Base-by-base conservation (phyloP, 441 rosid species). In the Brassica hybrid region DNA sequence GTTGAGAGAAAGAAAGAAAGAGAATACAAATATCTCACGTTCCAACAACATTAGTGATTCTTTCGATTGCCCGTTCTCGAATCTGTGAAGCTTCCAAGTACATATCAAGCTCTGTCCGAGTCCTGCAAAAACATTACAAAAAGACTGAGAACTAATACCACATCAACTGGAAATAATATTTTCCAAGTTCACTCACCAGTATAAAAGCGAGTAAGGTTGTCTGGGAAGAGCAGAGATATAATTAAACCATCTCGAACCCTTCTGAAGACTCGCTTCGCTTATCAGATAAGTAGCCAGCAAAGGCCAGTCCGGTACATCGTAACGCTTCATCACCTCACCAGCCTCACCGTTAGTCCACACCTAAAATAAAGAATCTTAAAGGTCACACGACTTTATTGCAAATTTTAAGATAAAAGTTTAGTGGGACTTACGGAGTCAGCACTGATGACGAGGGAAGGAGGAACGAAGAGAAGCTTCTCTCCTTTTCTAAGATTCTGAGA, bases 291-390 rank as follows among this genome's bases (percentile, higher is more conserved):
- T 92, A 1, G 98, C 98, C 11, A 96, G 86, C 78, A 91, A 82
- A 21, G 99, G 98, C 98, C 99, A 96, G 86, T 96, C 97, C 9
- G 98, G 99, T n/a, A 96, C 97, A 38, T 89, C 91, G 56, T 87
- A 85, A 74, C 81, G 83, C 75, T 91, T 91, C 70, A 96, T 76
- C 71, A 90, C 89, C 75, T 88, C 77, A 30, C 99, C 97, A 19
- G 91, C 92, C 83, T 92, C 91, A 4, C 84, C 69, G 21, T 86
- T 85, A 66, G 92, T 81, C 98, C 99, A 96, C 30, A 80, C 90
- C 97, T 50, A 50, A n/a, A 13, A 13, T 11, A 12, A 50, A 48
- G 54, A 50, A 50, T 14, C 56, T 34, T 6, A 52, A 52, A 52
- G 21, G 5, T 52, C 58, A 7, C 21, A 7, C 2, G 5, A 52